Percentiles rank a stretch among this genome's conserved stretches.
Evolutionary conservation across 192 early-diverging fungal species (phyloP).

Genomic region (Linnemannia exigua): DNA sequence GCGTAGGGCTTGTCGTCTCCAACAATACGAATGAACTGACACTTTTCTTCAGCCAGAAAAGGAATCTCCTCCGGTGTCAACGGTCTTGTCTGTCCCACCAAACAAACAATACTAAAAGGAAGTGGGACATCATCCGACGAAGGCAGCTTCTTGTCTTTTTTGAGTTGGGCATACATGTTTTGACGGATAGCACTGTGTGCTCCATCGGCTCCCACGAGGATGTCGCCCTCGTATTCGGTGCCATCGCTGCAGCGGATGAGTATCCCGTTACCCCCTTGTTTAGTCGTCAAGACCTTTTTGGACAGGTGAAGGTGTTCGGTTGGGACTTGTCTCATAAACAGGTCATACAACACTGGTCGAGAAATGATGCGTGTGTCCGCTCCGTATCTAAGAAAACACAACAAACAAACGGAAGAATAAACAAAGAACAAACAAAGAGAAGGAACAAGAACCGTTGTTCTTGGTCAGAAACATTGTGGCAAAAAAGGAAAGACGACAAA

Average conservation of each 20-base stretch:
- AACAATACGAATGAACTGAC: neutral
- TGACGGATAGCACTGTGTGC: conserved; percentile 32
- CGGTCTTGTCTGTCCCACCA: conserved; percentile 8
- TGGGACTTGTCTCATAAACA: no score
- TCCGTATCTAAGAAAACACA: no score
- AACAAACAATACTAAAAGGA: conserved; percentile 2
- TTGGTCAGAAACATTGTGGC: no score
- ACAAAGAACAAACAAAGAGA: no score
- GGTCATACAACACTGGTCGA: no score
- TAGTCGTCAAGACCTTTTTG: no score
- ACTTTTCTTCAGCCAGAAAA: neutral
- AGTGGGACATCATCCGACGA: neutral
- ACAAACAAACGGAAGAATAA: no score
- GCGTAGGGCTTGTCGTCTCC: neutral
- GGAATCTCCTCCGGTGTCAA: conserved; percentile 11
- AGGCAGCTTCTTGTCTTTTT: neutral
- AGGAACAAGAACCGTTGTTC: no score
- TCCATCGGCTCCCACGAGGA: conserved; percentile 55
- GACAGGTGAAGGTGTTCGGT: no score
- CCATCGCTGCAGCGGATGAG: conserved; percentile 26
- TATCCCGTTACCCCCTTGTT: conserved; percentile 25
- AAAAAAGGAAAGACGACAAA: no score
- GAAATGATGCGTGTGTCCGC: no score
- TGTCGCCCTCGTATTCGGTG: conserved; percentile 12
- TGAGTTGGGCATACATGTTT: conserved; percentile 4